A percentile compares a stretch with the other conserved stretches of the same genome.
phyloP scores from a whole-genome alignment of 2,329 filamentous ascomycete species.

The Diaporthe ampelina region DNA sequence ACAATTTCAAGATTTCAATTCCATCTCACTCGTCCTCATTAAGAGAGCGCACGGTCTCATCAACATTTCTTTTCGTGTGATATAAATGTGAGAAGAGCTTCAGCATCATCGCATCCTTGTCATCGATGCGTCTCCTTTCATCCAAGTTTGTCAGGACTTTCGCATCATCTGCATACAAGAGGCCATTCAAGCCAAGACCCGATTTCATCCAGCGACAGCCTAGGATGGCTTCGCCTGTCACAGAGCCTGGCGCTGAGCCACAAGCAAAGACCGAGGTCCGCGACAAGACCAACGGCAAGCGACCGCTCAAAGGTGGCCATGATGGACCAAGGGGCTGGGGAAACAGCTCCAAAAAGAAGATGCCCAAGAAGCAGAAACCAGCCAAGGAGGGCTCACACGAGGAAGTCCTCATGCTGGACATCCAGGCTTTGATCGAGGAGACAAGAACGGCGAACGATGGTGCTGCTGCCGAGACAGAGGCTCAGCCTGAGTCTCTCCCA shows the following conservation, averaged over 20 bases:
- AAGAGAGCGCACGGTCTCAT: not conserved
- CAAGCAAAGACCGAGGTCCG: conserved; percentile 8
- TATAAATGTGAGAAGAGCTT: not conserved
- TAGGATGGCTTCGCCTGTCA: conserved; percentile 24
- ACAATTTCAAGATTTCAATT: conserved; percentile 39
- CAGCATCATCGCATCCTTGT: not conserved
- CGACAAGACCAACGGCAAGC: conserved; percentile 26
- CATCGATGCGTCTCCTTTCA: conserved; percentile 6
- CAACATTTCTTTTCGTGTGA: not conserved
- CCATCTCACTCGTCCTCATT: conserved; percentile 20
- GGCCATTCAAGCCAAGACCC: not conserved
- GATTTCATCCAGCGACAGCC: not conserved
- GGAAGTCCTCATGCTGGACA: conserved; percentile 75
- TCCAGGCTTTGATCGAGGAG: conserved; percentile 67
- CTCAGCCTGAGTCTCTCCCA: conserved; percentile 60
- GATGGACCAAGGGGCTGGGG: conserved; percentile 19
- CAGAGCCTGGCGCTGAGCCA: conserved; percentile 26
- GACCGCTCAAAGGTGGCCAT: conserved; percentile 29
- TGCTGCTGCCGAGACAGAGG: conserved; percentile 48
- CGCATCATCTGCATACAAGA: conserved; percentile 20
- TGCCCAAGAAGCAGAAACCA: conserved; percentile 68
- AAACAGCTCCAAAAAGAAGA: conserved; percentile 63
- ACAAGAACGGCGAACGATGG: conserved; percentile 52
- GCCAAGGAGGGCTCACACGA: conserved; percentile 72
- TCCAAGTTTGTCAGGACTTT: conserved; percentile 17